Evolutionary conservation across 1,139 yeast genomes (phyloP), one percentile per base, ranked within the genome.

Genomic region (Yamadazyma buinensis): DNA sequence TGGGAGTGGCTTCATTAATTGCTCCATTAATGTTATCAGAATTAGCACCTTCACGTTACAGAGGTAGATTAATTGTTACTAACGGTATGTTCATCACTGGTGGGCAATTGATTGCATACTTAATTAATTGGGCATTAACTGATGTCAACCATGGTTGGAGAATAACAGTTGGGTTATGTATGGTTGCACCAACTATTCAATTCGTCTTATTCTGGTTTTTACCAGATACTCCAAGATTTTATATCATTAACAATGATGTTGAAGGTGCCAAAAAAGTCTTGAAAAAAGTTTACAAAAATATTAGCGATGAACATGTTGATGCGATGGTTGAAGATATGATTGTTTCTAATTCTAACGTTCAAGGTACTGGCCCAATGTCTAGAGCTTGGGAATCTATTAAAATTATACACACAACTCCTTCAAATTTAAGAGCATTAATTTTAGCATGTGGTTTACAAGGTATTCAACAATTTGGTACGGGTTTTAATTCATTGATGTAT

Each of bases 191-290:
- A 3, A 81, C 75, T 19, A 40, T 80, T 26, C 98, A 92, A 61
- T 76, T 85, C 57, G 68, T 69, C 14, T 70, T 86, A 36, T 90
- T 92, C 57, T 61, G 79, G 55, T 88, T 86, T 66, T 74, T 92
- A 57, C 97, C 98, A 7, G 98, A 92, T 54, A 88, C 97, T 11
- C 97, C 98, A 36, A 75, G 98, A 56, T 92, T 64, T 59, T 80
- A 88, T 48, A 80, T 90, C 33, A 78, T 84, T 69, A 74, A 76
- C 42, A 84, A 85, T 35, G 67, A 76, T 35, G 46, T 68, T 24
- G 86, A 77, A 3, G 68, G 65, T 45, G 97, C 97, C 18, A 72
- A 73, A 35, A 55, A 60, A 12, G 94, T 88, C 4, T 59, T 90
- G 37, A 62, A 67, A 26, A 77, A 63, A 55, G 77, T 79, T 35